Percentiles rank a stretch among this genome's conserved stretches.
Evolutionary conservation across 2,329 filamentous ascomycete species (phyloP).

Genomic region (Penicillium sumatraense): DNA sequence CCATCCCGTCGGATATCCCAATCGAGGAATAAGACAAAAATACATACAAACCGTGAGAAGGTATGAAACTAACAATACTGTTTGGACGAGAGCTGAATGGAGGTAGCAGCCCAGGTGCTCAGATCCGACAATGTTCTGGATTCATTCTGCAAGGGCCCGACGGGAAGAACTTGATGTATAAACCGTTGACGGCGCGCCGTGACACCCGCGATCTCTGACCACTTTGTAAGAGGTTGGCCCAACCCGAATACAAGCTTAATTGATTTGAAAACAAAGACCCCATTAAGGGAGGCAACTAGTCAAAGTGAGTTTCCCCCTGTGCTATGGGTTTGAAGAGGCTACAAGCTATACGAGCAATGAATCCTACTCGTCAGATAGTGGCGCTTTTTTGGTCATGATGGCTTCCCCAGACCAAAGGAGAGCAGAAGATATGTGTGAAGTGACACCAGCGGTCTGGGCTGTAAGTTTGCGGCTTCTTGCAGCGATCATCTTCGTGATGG

Average conservation of each 20-base stretch:
- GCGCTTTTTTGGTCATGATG: neutral
- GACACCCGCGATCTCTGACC: conserved; percentile 16
- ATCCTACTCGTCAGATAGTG: neutral
- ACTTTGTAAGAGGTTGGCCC: conserved; percentile 4
- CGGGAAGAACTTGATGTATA: conserved; percentile 26
- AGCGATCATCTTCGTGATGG: conserved; percentile 18
- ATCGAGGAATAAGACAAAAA: conserved; percentile 17
- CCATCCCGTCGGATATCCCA: conserved; percentile 24
- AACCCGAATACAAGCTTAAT: conserved; percentile 1
- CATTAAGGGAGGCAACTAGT: neutral
- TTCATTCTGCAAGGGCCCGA: conserved; percentile 30
- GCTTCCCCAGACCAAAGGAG: conserved; percentile 15
- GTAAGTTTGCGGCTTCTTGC: conserved; percentile 25
- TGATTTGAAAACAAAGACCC: neutral
- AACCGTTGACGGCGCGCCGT: conserved; percentile 20
- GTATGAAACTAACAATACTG: conserved; percentile 3
- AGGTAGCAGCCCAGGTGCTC: conserved; percentile 11
- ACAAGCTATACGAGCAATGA: neutral
- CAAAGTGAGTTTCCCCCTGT: neutral
- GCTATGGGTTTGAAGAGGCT: neutral
- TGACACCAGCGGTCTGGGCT: conserved; percentile 29
- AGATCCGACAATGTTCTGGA: conserved; percentile 18
- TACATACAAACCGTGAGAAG: neutral
- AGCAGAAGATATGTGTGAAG: conserved; percentile 19
- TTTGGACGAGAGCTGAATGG: conserved; percentile 12